Conservation (phyloP, 1,284 basidiomycete genomes). For the Ustanciosporium gigantosporum region DNA sequence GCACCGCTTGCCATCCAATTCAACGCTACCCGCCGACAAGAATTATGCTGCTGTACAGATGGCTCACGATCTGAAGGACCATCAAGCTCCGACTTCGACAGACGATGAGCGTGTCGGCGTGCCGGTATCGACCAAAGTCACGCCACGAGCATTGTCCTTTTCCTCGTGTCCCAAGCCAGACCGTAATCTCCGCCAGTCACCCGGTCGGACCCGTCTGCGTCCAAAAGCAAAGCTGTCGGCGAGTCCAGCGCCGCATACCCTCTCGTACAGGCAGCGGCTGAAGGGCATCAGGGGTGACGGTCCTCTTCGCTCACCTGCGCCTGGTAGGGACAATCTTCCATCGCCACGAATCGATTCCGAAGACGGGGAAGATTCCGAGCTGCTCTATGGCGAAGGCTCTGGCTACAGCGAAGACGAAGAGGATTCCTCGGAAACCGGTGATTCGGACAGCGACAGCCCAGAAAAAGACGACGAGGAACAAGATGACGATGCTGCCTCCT, state of each 20-base stretch:
- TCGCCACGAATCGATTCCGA: no score
- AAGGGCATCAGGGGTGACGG: conserved; percentile 21
- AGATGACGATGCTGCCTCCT: not conserved
- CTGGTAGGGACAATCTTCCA: no score
- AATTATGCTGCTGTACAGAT: no score
- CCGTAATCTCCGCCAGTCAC: conserved; percentile 9
- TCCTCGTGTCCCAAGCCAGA: conserved; percentile 27
- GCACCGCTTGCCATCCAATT: no score
- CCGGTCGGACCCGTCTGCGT: conserved; percentile 5
- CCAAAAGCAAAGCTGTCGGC: conserved; percentile 19
- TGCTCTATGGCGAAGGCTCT: conserved; percentile 13
- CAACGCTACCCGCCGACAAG: no score
- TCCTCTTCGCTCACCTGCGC: conserved; percentile 34
- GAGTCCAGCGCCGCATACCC: conserved; percentile 31
- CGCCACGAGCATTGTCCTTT: conserved; percentile 13
- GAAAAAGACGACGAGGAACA: conserved; percentile 4
- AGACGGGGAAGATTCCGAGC: no score
- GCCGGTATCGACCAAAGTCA: no score
- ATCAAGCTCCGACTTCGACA: no score
- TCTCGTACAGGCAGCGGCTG: conserved; percentile 26
- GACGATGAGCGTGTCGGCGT: no score
- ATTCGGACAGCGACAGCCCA: not conserved
- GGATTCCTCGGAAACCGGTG: conserved; percentile 2
- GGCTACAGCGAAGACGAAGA: conserved; percentile 44
- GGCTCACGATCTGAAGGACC: no score